phyloP scores from a whole-genome alignment of 1,284 basidiomycete genomes.

The Entoloma clypeatum region DNA sequence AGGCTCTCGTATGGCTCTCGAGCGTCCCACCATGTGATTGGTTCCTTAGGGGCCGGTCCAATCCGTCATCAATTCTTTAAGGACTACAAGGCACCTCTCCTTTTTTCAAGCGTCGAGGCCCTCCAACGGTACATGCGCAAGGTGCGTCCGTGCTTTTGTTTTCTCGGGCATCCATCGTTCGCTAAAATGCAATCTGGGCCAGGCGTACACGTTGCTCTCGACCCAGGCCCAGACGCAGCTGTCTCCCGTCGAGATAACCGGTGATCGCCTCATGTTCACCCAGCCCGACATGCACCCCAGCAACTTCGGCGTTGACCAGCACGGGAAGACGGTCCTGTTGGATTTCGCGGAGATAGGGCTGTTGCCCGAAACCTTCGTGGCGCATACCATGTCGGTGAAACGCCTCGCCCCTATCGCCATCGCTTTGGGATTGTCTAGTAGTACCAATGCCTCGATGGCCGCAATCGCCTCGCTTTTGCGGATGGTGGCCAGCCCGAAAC shows the following conservation, averaged over 20 bases:
- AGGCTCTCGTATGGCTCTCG: constrained; percentile 25
- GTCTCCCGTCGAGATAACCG: constrained; percentile 17
- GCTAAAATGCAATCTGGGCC: constrained; percentile 9
- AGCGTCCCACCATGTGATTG: constrained; percentile 20
- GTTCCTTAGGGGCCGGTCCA: constrained; percentile 22
- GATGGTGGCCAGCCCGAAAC: too few species aligned
- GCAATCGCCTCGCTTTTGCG: too few species aligned
- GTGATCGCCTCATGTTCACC: constrained; percentile 24
- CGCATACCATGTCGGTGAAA: too few species aligned
- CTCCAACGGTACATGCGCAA: constrained; percentile 23
- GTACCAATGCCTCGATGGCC: too few species aligned
- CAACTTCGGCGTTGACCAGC: constrained; percentile 26
- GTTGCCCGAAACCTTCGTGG: constrained; percentile 25
- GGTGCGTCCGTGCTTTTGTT: constrained; percentile 20
- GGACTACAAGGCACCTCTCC: constrained; percentile 22
- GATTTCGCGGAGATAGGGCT: constrained; percentile 24
- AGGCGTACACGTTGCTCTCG: too few species aligned
- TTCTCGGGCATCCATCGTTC: constrained; percentile 7
- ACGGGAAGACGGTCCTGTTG: constrained; percentile 23
- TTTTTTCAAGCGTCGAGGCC: constrained; percentile 22
- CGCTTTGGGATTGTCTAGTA: too few species aligned
- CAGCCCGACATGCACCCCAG: constrained; percentile 28
- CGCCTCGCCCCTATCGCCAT: too few species aligned
- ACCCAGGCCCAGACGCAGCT: constrained; percentile 8
- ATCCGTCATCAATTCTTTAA: constrained; percentile 25